Evolutionary conservation across 768 basidiomycete species (phyloP).

Genomic region (Boletus barrowsii): DNA sequence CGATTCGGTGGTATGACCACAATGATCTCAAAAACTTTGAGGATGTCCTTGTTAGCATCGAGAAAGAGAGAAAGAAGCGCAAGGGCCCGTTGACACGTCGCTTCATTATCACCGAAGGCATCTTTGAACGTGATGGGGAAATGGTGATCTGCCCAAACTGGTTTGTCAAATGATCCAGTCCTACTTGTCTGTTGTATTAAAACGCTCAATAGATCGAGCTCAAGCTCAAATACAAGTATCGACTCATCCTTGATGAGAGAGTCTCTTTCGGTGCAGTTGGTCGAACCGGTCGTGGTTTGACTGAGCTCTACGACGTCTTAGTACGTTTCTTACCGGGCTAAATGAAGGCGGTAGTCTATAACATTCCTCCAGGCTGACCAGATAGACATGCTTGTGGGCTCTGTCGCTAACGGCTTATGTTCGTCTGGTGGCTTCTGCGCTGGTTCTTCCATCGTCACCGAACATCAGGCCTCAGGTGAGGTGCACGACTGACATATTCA

Average conservation of each 20-base stretch:
- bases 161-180: constrained; percentile 43
- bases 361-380: constrained; percentile 60
- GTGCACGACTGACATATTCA: background rate
- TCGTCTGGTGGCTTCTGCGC: constrained; percentile 95
- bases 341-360: background rate
- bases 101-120: constrained; percentile 96
- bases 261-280: constrained; percentile 94
- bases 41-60: constrained; percentile 76
- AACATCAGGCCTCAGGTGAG: constrained; percentile 87
- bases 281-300: constrained; percentile 89
- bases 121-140: constrained; percentile 92
- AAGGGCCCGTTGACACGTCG: constrained; percentile 77
- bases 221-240: constrained; percentile 93
- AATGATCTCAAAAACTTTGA: constrained; percentile 91
- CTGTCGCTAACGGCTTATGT: constrained; percentile 77
- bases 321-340: constrained; percentile 43
- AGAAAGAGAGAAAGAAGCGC: constrained; percentile 87
- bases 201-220: constrained; percentile 71
- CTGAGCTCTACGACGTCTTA: constrained; percentile 91
- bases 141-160: constrained; percentile 90
- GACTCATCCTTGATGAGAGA: constrained; percentile 90
- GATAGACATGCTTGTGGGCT: constrained; percentile 94
- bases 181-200: background rate
- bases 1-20: constrained; percentile 94
- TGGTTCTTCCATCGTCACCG: constrained; percentile 74